Base-by-base conservation (phyloP, 108 stramenopile species). In the Chaetoceros muelleri region DNA sequence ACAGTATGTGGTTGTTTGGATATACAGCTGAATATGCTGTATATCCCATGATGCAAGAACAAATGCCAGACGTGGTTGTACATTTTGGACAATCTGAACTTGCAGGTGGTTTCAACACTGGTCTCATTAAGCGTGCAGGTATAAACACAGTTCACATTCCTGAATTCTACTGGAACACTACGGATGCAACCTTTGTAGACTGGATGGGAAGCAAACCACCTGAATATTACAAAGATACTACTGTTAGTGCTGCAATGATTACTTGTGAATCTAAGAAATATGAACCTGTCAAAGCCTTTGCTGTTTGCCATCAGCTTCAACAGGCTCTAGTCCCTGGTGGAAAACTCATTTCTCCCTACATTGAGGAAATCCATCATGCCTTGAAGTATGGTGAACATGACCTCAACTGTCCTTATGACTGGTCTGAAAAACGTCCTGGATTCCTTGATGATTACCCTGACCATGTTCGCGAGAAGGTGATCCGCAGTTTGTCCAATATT, bases 261-360 rank as follows among this genome's bases (percentile, higher is more conserved):
- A 51, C 49, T 17, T 51, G 49, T 20, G 49, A 51, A 20, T 51
- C 49, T 8, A 51, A 51, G 21, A 51, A 51, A 20, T 51, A 51
- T 51, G 49, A 51, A 51, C 49, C 49, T 19, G 49, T 51, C 49
- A 51, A 51, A 20, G 49, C 49, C 10, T 22, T 51, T 51, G 49
- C 49, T 10, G 49, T 51, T 22, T 51, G 49, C 21, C 21, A 51
- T 20, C 49, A 51, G 21, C 49, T 51, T 22, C 49, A 51, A 20
- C 49, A 51, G 21, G 21, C 19, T 51, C 49, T 51, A 10, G 49
- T 51, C 21, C 49, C 49, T 16, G 49, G 49, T 51, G 49, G 49
- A 16, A 51, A 51, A 20, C n/a, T 51, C 8, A 51, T 51, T 19
- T 51, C 49, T 8, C 49, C 49, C 49, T 20, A 51, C 49, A 51